phyloP scores from a whole-genome alignment of 2,329 filamentous ascomycete genomes.

The Claviceps sorghi region DNA sequence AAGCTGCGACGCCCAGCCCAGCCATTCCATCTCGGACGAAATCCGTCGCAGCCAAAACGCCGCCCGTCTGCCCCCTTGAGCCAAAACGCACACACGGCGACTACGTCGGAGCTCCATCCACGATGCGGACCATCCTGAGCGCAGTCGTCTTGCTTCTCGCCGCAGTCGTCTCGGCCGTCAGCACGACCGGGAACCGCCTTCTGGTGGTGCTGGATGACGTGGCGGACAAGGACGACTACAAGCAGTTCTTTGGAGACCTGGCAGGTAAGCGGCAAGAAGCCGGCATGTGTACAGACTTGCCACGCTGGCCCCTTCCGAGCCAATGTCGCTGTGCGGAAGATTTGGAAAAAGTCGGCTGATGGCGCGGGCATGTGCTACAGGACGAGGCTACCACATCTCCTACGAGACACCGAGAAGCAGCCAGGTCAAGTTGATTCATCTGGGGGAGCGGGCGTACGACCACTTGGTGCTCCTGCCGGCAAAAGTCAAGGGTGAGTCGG shows the following conservation, averaged over 20 bases:
- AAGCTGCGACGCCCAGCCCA: background rate
- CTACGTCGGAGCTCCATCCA: background rate
- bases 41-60: background rate
- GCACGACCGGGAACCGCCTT: conserved; percentile 64
- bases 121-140: conserved; percentile 62
- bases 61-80: background rate
- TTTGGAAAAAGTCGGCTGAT: conserved; percentile 10
- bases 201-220: conserved; percentile 77
- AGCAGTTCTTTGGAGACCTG: conserved; percentile 63
- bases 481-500: conserved; percentile 65
- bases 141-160: conserved; percentile 53
- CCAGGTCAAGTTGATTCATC: conserved; percentile 61
- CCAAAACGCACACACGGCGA: background rate
- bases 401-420: conserved; percentile 77
- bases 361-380: conserved; percentile 30
- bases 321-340: background rate
- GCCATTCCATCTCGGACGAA: background rate
- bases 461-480: conserved; percentile 79
- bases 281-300: background rate
- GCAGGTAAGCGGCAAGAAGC: conserved; percentile 36
- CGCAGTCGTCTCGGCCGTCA: conserved; percentile 58
- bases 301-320: background rate
- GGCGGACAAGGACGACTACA: conserved; percentile 68
- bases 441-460: conserved; percentile 81
- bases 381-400: conserved; percentile 64